Conservation (phyloP, 1,284 basidiomycete species). For the Apiotrichum porosum region DNA sequence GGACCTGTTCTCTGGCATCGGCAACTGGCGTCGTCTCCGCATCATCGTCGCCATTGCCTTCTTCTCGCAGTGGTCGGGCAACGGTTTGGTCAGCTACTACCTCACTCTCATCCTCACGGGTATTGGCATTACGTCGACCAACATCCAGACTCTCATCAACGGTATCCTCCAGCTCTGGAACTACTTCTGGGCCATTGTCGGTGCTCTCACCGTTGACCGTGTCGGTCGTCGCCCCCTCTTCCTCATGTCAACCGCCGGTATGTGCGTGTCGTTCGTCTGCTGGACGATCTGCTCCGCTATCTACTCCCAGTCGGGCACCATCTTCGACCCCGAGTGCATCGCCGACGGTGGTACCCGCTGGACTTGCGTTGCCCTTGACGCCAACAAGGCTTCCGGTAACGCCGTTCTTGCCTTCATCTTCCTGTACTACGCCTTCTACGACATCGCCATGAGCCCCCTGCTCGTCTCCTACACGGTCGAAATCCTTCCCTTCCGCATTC, state of each 20-base stretch:
- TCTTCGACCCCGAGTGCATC: slow-evolving; percentile 13
- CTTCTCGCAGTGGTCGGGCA: slow-evolving; percentile 41
- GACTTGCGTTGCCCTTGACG: slow-evolving; percentile 39
- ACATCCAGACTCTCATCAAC: slow-evolving; percentile 64
- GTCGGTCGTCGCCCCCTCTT: slow-evolving; percentile 32
- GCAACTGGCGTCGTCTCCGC: slow-evolving; percentile 24
- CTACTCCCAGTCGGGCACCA: slow-evolving; percentile 41
- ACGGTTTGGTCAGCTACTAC: slow-evolving; percentile 52
- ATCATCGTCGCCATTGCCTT: slow-evolving; percentile 36
- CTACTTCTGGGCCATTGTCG: slow-evolving; percentile 15
- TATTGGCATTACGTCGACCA: slow-evolving; percentile 62
- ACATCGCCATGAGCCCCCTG: slow-evolving; percentile 45
- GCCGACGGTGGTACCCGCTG: slow-evolving; percentile 55
- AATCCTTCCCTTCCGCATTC: slow-evolving; percentile 48
- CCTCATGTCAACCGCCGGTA: slow-evolving; percentile 19
- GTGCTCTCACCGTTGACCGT: slow-evolving; percentile 41
- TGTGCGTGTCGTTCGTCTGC: slow-evolving; percentile 55
- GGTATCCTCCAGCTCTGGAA: slow-evolving; percentile 18
- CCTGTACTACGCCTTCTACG: slow-evolving; percentile 46
- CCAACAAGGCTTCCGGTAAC: slow-evolving; percentile 11
- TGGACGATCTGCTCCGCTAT: slow-evolving; percentile 67
- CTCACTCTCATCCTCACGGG: slow-evolving; percentile 59
- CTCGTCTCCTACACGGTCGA: slow-evolving; percentile 20
- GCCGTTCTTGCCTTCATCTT: slow-evolving; percentile 20
- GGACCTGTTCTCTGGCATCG: slow-evolving; percentile 34